These are phyloP conservation scores for Conidiobolus incongruus DNA, from an alignment of 371 early-diverging fungal genomes.

Conservation along the genomic window DNA sequence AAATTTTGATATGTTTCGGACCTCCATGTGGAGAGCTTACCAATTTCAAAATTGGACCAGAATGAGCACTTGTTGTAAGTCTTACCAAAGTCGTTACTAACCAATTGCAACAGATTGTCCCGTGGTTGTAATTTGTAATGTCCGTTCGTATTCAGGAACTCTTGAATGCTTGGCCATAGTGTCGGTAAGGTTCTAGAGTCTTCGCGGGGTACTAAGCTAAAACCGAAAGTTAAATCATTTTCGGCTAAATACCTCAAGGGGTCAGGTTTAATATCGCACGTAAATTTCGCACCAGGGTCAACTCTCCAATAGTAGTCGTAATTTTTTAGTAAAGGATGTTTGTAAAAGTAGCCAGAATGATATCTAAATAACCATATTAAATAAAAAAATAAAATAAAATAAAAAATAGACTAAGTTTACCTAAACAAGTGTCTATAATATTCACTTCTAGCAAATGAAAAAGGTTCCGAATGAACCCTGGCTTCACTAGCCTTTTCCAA, in stretches of 20 bases:
- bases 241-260: constrained; percentile 69
- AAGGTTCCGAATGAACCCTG: constrained; percentile 28
- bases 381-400: too few species aligned
- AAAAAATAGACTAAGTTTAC: too few species aligned
- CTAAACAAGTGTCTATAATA: too few species aligned
- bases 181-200: constrained; percentile 54
- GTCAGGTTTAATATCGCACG: constrained; percentile 72
- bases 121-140: neutral
- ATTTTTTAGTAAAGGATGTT: constrained; percentile 43
- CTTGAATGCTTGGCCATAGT: constrained; percentile 41
- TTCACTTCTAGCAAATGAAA: constrained; percentile 61
- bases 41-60: constrained; percentile 89
- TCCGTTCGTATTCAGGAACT: constrained; percentile 8
- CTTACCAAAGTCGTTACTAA: constrained; percentile 4
- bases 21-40: constrained; percentile 49
- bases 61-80: constrained; percentile 53
- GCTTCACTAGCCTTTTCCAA: constrained; percentile 23
- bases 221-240: constrained; percentile 65
- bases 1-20: constrained; percentile 44
- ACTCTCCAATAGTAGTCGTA: constrained; percentile 91
- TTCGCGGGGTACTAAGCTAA: constrained; percentile 55
- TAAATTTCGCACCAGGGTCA: constrained; percentile 69
- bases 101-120: constrained; percentile 6
- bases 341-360: constrained; percentile 75
- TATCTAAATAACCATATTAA: too few species aligned